A percentile compares a stretch with the other conserved stretches of the same genome.
Evolutionary conservation across 495 filamentous ascomycete species (phyloP).

Genomic region (Penicillium simplicissimum): DNA sequence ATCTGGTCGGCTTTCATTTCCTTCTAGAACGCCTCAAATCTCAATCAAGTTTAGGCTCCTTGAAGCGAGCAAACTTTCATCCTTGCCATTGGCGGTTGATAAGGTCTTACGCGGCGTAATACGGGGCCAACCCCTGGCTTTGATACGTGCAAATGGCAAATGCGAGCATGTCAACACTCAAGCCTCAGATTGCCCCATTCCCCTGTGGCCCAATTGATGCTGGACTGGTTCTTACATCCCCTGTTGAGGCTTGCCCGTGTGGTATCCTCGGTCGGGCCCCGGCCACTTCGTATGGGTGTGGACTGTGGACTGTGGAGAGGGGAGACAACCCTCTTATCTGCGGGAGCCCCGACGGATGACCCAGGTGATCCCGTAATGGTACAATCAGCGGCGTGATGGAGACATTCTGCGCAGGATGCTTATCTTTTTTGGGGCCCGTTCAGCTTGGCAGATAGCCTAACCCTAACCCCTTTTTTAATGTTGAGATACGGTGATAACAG

Average conservation of each 20-base stretch:
- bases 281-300: neutral
- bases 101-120: neutral
- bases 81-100: slow-evolving; percentile 3
- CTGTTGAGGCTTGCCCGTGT: neutral
- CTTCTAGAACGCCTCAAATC: neutral
- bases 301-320: too few species aligned
- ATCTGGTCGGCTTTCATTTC: slow-evolving; percentile 4
- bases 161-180: neutral
- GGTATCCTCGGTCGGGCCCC: neutral
- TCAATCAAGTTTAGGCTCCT: neutral
- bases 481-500: neutral
- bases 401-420: neutral
- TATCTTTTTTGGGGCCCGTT: neutral
- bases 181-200: slow-evolving; percentile 3
- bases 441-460: neutral
- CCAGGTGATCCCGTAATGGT: slow-evolving; percentile 1
- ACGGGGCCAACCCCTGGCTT: neutral
- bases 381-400: neutral
- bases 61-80: neutral
- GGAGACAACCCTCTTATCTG: slow-evolving; percentile 4
- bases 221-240: neutral
- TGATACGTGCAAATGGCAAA: neutral
- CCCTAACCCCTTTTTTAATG: neutral
- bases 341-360: slow-evolving; percentile 7
- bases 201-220: neutral